Conservation (phyloP, 768 basidiomycete genomes). For the Kwoniella bestiolae region DNA sequence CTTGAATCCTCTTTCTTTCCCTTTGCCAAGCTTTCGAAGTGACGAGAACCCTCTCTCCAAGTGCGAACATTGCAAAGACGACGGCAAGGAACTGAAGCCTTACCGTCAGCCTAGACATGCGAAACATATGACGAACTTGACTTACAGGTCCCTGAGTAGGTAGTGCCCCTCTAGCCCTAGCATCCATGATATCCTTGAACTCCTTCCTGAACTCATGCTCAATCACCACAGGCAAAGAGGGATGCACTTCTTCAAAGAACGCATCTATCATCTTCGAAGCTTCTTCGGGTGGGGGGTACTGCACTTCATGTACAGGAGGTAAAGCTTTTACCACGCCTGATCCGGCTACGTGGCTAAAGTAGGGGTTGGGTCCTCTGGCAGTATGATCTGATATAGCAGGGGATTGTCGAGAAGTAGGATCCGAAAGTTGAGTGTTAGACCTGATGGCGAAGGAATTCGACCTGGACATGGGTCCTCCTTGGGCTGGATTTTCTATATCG, state of each 20-base stretch:
- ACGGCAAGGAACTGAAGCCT: conserved; percentile 72
- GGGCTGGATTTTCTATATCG: background rate
- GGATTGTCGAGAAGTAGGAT: conserved; percentile 17
- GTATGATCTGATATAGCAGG: conserved; percentile 20
- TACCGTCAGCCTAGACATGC: no score
- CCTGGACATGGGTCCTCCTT: background rate
- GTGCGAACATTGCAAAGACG: conserved; percentile 88
- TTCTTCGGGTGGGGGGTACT: conserved; percentile 32
- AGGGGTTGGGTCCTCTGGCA: conserved; percentile 32
- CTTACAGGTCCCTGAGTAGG: conserved; percentile 34
- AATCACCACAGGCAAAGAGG: conserved; percentile 83
- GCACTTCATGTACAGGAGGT: conserved; percentile 46
- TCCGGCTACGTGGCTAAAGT: conserved; percentile 51
- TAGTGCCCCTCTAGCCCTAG: conserved; percentile 23
- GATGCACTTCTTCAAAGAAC: conserved; percentile 85
- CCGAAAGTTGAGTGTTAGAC: conserved; percentile 1
- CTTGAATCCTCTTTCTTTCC: conserved; percentile 58
- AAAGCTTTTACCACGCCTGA: conserved; percentile 50
- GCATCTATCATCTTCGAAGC: conserved; percentile 67
- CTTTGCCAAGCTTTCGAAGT: conserved; percentile 47
- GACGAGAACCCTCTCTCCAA: conserved; percentile 74
- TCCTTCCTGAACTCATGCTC: conserved; percentile 78
- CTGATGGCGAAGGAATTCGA: conserved; percentile 10
- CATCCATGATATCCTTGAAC: conserved; percentile 75
- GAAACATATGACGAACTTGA: no score